A percentile compares a stretch with the other conserved stretches of the same genome.
Conservation (phyloP, 805 yeast species). For the Ogataea ramenticola region DNA sequence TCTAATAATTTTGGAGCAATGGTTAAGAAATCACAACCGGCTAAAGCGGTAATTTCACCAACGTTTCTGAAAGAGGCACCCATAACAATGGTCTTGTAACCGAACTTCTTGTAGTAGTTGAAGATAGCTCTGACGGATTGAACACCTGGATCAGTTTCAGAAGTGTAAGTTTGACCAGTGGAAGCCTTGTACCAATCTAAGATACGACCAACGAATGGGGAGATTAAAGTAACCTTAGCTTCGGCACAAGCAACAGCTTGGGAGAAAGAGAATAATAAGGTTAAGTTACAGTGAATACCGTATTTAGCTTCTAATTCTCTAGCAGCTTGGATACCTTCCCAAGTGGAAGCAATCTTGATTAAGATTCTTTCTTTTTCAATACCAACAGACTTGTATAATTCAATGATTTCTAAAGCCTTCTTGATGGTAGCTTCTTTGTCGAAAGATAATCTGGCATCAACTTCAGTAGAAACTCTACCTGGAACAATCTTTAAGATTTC, state of each 20-base stretch:
- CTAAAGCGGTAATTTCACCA: slow-evolving; percentile 92
- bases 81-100: slow-evolving; percentile 97
- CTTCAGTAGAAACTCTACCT: slow-evolving; percentile 99
- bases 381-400: slow-evolving; percentile 78
- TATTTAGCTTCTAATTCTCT: slow-evolving; percentile 85
- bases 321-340: slow-evolving; percentile 99
- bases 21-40: slow-evolving; percentile 96
- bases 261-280: slow-evolving; percentile 86
- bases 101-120: slow-evolving; percentile 97
- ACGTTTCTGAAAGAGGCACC: slow-evolving; percentile 99
- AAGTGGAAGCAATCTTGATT: slow-evolving; percentile 95
- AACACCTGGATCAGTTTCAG: slow-evolving; percentile 94
- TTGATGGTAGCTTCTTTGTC: slow-evolving; percentile 89
- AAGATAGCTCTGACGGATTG: slow-evolving; percentile 76
- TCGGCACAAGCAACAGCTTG: slow-evolving; percentile 99
- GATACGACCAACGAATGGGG: slow-evolving; percentile 99
- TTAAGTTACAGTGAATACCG: slow-evolving; percentile 91
- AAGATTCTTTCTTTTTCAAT: slow-evolving; percentile 83
- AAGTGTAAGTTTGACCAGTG: slow-evolving; percentile 81
- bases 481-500: slow-evolving; percentile 93
- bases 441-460: slow-evolving; percentile 95
- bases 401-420: slow-evolving; percentile 90
- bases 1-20: slow-evolving; percentile 90
- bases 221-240: slow-evolving; percentile 90
- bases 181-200: slow-evolving; percentile 95